A percentile compares a stretch with the other conserved stretches of the same genome.
These are phyloP conservation scores for Xylaria nigripes DNA, from an alignment of 495 filamentous ascomycete species.

Conservation along the genomic window DNA sequence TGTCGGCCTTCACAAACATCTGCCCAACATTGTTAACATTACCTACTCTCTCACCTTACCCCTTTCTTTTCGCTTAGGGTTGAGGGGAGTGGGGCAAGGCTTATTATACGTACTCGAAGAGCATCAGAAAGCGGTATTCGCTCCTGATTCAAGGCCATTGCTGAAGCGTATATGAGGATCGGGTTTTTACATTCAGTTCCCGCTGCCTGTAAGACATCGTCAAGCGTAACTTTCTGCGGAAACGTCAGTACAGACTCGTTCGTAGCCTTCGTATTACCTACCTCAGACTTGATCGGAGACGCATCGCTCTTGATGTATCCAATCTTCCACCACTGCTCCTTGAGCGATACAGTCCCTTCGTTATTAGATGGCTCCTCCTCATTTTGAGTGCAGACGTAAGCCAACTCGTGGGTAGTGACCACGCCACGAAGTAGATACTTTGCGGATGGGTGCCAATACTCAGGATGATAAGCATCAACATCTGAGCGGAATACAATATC, in stretches of 20 bases:
- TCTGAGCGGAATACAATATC: constrained; percentile 21
- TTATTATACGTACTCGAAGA: constrained; percentile 23
- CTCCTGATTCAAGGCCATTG: constrained; percentile 29
- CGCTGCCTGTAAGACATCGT: constrained; percentile 28
- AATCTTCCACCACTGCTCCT: constrained; percentile 40
- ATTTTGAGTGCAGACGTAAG: constrained; percentile 31
- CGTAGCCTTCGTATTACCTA: constrained; percentile 8
- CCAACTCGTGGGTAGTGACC: constrained; percentile 24
- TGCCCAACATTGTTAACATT: constrained; percentile 4
- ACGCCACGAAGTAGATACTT: constrained; percentile 37
- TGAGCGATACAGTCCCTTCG: constrained; percentile 4
- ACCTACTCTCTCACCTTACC: not conserved
- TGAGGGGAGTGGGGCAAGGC: not conserved
- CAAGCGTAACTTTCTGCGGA: constrained; percentile 21
- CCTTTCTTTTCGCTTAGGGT: not conserved
- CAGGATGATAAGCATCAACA: constrained; percentile 15
- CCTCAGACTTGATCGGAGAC: constrained; percentile 28
- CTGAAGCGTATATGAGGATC: constrained; percentile 37
- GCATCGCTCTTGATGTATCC: constrained; percentile 21
- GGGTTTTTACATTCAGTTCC: constrained; percentile 26
- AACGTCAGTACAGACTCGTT: constrained; percentile 9
- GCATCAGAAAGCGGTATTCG: constrained; percentile 30
- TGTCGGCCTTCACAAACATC: constrained; percentile 38
- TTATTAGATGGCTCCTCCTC: constrained; percentile 17
- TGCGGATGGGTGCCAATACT: constrained; percentile 31